These are phyloP conservation scores for Myrica gale DNA, from an alignment of 306 rosid species.

Conservation along the genomic window DNA sequence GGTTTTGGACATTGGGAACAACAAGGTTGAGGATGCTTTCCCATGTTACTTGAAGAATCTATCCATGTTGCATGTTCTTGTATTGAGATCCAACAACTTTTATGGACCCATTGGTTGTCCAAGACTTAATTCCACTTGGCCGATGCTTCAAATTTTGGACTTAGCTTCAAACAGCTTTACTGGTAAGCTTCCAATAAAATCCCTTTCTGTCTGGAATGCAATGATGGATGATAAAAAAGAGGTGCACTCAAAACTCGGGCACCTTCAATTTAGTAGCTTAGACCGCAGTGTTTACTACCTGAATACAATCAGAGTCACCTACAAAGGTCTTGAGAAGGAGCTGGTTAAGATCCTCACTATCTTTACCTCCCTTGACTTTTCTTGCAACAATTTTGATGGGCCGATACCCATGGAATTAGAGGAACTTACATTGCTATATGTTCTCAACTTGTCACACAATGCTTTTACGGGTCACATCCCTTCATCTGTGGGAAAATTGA, in stretches of 20 bases:
- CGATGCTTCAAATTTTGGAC: neutral
- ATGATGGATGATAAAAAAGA: constrained; percentile 24
- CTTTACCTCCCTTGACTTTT: constrained; percentile 40
- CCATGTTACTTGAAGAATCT: neutral
- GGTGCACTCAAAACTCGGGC: neutral
- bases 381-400: constrained; percentile 30
- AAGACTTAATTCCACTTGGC: neutral
- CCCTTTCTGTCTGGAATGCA: neutral
- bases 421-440: neutral
- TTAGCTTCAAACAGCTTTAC: neutral
- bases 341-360: constrained; percentile 26
- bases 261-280: constrained; percentile 10
- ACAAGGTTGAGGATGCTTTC: neutral
- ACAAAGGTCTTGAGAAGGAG: constrained; percentile 28
- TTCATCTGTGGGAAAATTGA: constrained; percentile 10
- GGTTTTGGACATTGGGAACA: neutral
- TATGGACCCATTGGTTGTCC: neutral
- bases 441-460: constrained; percentile 23
- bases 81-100: neutral
- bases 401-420: constrained; percentile 30
- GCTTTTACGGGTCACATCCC: constrained; percentile 20
- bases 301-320: constrained; percentile 35
- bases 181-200: neutral
- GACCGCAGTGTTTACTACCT: constrained; percentile 9
- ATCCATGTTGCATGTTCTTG: neutral